Evolutionary conservation across 805 yeast genomes (phyloP).

Genomic region (Danielia oregonensis): DNA sequence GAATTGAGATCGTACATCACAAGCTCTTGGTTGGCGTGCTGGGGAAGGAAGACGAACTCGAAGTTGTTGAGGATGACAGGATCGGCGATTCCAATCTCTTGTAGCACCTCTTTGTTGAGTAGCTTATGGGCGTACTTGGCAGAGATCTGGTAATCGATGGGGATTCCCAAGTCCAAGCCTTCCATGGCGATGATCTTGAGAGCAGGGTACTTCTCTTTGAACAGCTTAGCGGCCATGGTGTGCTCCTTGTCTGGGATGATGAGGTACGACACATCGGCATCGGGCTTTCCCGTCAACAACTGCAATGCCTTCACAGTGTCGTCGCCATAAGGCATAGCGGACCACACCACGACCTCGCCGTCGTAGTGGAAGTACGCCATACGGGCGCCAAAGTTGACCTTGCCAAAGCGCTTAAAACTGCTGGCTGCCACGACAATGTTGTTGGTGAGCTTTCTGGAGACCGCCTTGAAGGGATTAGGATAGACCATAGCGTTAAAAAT

Average conservation of each 20-base stretch:
- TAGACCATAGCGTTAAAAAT: constrained; percentile 31
- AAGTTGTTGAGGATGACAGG: constrained; percentile 38
- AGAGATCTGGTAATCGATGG: constrained; percentile 40
- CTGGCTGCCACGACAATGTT: constrained; percentile 33
- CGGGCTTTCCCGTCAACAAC: constrained; percentile 25
- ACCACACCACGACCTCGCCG: constrained; percentile 40
- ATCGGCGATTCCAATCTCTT: constrained; percentile 34
- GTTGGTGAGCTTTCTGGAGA: constrained; percentile 28
- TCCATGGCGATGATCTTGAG: constrained; percentile 54
- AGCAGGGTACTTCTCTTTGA: constrained; percentile 48
- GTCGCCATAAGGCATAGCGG: constrained; percentile 53
- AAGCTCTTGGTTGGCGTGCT: constrained; percentile 57
- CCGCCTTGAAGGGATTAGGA: constrained; percentile 30
- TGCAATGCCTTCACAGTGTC: constrained; percentile 40
- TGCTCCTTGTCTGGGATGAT: constrained; percentile 65
- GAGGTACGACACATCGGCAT: constrained; percentile 42
- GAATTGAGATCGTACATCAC: constrained; percentile 45
- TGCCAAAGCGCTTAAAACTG: constrained; percentile 29
- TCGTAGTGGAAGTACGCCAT: constrained; percentile 37
- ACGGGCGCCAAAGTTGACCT: constrained; percentile 38
- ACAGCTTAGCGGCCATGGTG: constrained; percentile 55
- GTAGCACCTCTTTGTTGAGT: constrained; percentile 20
- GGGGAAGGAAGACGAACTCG: constrained; percentile 55
- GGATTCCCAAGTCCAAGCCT: constrained; percentile 30
- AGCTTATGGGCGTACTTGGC: constrained; percentile 32